Percentiles rank a stretch among this genome's conserved stretches.
Conservation (phyloP, 306 rosid species). For the Clitoria ternatea region DNA sequence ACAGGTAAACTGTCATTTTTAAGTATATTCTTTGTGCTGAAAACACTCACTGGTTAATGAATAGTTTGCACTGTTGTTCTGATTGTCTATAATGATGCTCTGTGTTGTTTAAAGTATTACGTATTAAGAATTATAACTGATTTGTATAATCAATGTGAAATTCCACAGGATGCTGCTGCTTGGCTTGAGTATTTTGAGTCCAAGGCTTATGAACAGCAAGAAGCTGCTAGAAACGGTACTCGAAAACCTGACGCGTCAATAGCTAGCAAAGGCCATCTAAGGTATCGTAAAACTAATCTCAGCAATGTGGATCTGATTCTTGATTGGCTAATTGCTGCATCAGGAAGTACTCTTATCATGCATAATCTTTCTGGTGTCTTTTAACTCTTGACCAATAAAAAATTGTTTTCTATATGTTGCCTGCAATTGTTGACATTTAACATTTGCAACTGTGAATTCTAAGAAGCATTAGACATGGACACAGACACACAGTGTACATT, state of each 20-base stretch:
- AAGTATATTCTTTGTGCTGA: background rate
- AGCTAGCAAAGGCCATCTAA: conserved; percentile 97
- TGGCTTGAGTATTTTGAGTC: conserved; percentile 99
- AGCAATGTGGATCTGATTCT: conserved; percentile 7
- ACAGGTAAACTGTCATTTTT: conserved; percentile 56
- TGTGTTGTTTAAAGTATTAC: background rate
- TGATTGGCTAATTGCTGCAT: conserved; percentile 9
- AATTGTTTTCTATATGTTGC: background rate
- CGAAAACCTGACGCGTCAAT: conserved; percentile 95
- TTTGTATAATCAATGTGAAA: conserved; percentile 14
- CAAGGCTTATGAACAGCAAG: conserved; percentile 99
- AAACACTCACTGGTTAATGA: background rate
- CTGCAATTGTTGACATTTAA: background rate
- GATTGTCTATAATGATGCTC: background rate
- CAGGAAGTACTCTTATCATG: background rate
- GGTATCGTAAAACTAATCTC: conserved; percentile 44
- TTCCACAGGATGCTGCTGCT: conserved; percentile 93
- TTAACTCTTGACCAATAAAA: background rate
- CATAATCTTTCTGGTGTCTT: background rate
- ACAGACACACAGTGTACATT: background rate
- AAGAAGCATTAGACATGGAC: conserved; percentile 9
- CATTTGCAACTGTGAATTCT: background rate
- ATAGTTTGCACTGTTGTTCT: background rate
- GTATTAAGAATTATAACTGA: background rate
- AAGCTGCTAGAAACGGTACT: conserved; percentile 96